These are phyloP conservation scores for Buddleja alternifolia DNA, from an alignment of 257 asterid genomes.

Conservation along the genomic window DNA sequence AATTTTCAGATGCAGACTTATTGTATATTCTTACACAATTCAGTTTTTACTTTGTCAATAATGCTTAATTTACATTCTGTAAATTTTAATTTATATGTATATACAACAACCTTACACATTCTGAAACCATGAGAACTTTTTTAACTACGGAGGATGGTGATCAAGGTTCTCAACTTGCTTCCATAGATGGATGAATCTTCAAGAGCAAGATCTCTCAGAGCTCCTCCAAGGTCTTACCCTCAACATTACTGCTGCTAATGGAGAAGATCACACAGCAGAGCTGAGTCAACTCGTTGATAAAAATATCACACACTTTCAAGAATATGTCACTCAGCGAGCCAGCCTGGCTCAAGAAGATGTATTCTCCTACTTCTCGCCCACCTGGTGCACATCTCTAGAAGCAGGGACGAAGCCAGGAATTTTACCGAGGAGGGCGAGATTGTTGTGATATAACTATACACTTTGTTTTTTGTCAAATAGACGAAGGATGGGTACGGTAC, in stretches of 20 bases:
- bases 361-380: conserved; percentile 30
- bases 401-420: too few relatives aligned
- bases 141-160: neutral
- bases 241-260: neutral
- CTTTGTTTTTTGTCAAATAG: too few relatives aligned
- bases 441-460: too few relatives aligned
- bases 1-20: too few relatives aligned
- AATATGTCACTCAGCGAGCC: conserved; percentile 21
- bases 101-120: neutral
- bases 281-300: conserved; percentile 22
- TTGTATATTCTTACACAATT: too few relatives aligned
- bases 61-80: too few relatives aligned
- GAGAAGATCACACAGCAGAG: neutral
- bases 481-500: too few relatives aligned
- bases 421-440: too few relatives aligned
- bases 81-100: too few relatives aligned
- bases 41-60: too few relatives aligned
- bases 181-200: conserved; percentile 36
- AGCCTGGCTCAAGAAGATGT: conserved; percentile 22
- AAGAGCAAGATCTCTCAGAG: conserved; percentile 42
- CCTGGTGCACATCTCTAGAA: conserved; percentile 51
- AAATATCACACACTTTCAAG: conserved; percentile 29
- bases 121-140: neutral
- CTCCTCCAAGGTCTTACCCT: conserved; percentile 31
- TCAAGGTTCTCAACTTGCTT: conserved; percentile 25